These are phyloP conservation scores for Dissoconium aciculare DNA, from an alignment of 2,329 filamentous ascomycete species.

Conservation along the genomic window DNA sequence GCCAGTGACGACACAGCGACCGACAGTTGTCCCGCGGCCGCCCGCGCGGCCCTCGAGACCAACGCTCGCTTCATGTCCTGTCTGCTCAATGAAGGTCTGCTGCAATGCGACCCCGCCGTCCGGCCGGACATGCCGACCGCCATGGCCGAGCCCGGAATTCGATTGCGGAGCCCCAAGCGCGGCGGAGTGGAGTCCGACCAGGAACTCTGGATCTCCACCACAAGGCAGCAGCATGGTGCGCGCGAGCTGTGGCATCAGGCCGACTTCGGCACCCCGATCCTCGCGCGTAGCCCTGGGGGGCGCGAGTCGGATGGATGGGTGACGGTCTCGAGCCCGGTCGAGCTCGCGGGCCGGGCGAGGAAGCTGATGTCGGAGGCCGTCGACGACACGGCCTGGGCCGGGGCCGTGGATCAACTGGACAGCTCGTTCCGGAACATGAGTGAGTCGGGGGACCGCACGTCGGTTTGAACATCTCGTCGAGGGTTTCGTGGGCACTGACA, in stretches of 20 bases:
- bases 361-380: not conserved
- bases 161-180: not conserved
- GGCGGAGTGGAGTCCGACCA: not conserved
- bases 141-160: not conserved
- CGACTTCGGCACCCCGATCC: conserved; percentile 1
- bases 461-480: no score
- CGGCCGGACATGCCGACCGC: not conserved
- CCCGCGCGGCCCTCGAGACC: conserved; percentile 1
- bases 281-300: conserved; percentile 1
- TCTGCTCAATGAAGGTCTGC: conserved; percentile 1
- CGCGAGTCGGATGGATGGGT: not conserved
- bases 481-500: not conserved
- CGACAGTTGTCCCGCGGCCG: no score
- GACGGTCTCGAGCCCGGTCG: not conserved
- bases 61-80: not conserved
- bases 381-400: not conserved
- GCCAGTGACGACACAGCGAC: no score
- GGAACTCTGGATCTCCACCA: conserved; percentile 1
- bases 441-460: no score
- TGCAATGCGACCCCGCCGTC: no score
- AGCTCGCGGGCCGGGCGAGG: not conserved
- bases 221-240: not conserved
- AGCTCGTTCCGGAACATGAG: not conserved
- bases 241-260: conserved; percentile 1
- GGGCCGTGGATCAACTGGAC: not conserved